Percentiles rank a stretch among this genome's conserved stretches.
Evolutionary conservation across 1,284 basidiomycete genomes (phyloP).

Genomic region (Xerocomus minutiporus): DNA sequence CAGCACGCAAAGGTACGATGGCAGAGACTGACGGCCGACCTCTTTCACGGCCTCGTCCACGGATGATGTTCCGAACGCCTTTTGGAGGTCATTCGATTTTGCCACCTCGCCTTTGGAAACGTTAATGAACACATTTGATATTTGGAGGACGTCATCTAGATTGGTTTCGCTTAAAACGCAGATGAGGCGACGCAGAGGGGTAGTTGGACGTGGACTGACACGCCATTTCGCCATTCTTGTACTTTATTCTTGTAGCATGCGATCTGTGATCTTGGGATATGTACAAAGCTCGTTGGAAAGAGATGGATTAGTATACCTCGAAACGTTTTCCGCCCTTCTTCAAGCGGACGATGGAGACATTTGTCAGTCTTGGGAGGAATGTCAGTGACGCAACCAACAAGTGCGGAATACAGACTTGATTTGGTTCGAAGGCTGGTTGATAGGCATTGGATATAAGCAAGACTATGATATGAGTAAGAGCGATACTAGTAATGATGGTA

Average conservation of each 20-base stretch:
- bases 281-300: background rate
- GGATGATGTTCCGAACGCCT: conserved; percentile 82
- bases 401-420: conserved; percentile 59
- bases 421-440: conserved; percentile 83
- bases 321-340: conserved; percentile 98
- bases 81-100: conserved; percentile 84
- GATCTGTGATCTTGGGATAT: conserved; percentile 53
- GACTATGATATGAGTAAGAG: background rate
- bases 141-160: conserved; percentile 95
- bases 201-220: conserved; percentile 47
- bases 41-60: conserved; percentile 77
- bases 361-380: conserved; percentile 67
- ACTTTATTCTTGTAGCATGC: conserved; percentile 99
- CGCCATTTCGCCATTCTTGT: conserved; percentile 90
- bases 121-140: conserved; percentile 93
- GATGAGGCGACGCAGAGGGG: conserved; percentile 1
- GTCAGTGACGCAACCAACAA: background rate
- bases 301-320: conserved; percentile 55
- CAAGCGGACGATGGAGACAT: conserved; percentile 92
- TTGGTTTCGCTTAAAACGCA: conserved; percentile 70
- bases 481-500: too few relatives aligned
- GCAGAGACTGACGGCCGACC: conserved; percentile 40
- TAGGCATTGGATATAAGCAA: conserved; percentile 38
- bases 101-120: conserved; percentile 96
- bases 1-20: background rate